Evolutionary conservation across 192 early-diverging fungal species (phyloP), one percentile per base, ranked within the genome.

Genomic region (Allomyces macrogynus): DNA sequence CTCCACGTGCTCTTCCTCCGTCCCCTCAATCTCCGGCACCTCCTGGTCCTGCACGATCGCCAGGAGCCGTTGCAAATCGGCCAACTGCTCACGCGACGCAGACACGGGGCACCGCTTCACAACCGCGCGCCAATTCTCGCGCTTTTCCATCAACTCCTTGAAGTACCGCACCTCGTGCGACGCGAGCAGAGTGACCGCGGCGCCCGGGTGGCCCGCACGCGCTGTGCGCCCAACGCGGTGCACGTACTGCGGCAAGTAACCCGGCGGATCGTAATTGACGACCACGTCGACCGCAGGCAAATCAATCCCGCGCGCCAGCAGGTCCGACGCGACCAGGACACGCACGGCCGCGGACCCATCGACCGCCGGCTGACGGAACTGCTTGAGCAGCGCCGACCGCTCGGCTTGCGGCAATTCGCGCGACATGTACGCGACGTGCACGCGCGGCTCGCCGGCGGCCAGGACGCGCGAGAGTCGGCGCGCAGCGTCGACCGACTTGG

Each of bases 161-260:
- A 57, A 57, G 16, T n/a, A 57, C 16, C 49, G 49, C 49, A 49
- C 24, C 66, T 89, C 86, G 67, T 86, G 75, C 61, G 70, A 73
- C 43, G 82, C 88, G 3, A 89, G 80, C 32, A 90, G 66, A 4
- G 87, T 87, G 63, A 86, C 88, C 0, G 89, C 89, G 8, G 75
- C 70, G 25, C 93, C 93, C n/a, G 81, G 74, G 24, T 87, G 75
- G 10, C 90, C 93, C 8, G 93, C 92, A 67, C 93, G 82, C 14
- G 90, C 93, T 3, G 91, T 92, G 65, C 93, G 79, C 7, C 93
- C 93, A 0, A 92, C 87, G 65, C 93, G 83, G 67, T 97, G 93
- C n/a, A 92, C 81, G 67, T 95, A 97, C 71, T 85, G 84, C 66
- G 84, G 81, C 80, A 89, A 86, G 43, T 88, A 82, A 11, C 77